Evolutionary conservation across 495 filamentous ascomycete species (phyloP).

Genomic region (Penicillium riverlandense): DNA sequence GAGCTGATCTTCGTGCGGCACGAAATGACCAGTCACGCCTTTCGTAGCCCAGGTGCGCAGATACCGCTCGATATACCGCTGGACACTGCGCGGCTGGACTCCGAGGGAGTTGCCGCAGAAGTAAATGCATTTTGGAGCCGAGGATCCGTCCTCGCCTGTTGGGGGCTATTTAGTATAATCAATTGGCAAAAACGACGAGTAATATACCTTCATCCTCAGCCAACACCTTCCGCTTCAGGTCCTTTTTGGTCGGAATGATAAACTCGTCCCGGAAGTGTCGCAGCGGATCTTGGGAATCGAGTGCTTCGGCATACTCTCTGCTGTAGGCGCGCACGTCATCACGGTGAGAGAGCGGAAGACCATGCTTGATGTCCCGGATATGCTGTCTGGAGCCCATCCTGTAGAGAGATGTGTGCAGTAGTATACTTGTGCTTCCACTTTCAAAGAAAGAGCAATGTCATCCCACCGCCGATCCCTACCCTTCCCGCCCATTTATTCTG

Average conservation of each 20-base stretch:
- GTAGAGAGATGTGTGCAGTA: not conserved
- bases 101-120: slow-evolving; percentile 97
- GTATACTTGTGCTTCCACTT: not conserved
- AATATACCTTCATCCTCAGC: slow-evolving; percentile 29
- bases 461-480: slow-evolving; percentile 14
- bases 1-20: slow-evolving; percentile 64
- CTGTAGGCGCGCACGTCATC: slow-evolving; percentile 35
- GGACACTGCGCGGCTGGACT: slow-evolving; percentile 70
- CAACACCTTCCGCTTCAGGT: slow-evolving; percentile 62
- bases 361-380: slow-evolving; percentile 19
- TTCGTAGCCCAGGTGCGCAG: slow-evolving; percentile 84
- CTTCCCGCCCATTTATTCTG: slow-evolving; percentile 19
- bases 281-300: slow-evolving; percentile 68
- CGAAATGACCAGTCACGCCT: slow-evolving; percentile 92
- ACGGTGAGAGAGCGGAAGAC: slow-evolving; percentile 25
- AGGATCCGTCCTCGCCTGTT: slow-evolving; percentile 27
- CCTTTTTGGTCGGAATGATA: slow-evolving; percentile 71
- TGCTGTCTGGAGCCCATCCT: slow-evolving; percentile 25
- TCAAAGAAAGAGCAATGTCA: not conserved
- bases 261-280: slow-evolving; percentile 67
- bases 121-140: slow-evolving; percentile 58
- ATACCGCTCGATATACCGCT: slow-evolving; percentile 65
- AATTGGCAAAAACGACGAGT: not conserved
- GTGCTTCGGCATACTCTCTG: slow-evolving; percentile 50
- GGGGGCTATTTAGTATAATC: not conserved